These are phyloP conservation scores for Herpetomonas tarakana DNA, from an alignment of 208 protist genomes.

Conservation along the genomic window DNA sequence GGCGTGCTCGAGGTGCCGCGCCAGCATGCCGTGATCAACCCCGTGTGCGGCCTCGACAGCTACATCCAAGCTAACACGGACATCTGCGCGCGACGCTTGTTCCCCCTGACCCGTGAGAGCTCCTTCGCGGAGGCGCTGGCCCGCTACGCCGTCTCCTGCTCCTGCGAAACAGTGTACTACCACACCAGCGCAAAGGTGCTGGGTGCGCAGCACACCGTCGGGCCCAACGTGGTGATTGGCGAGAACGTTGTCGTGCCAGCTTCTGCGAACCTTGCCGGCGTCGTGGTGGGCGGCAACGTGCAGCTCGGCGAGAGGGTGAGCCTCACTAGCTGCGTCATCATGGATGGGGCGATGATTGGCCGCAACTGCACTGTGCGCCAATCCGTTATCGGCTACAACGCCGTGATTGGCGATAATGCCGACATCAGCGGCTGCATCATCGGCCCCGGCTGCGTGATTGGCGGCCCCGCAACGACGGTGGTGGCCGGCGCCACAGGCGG, in stretches of 20 bases:
- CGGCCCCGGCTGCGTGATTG: conserved; percentile 38
- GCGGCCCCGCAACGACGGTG: conserved; percentile 12
- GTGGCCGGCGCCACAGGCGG: conserved; percentile 8
- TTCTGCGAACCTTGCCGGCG: conserved; percentile 45
- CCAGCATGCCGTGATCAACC: conserved; percentile 39
- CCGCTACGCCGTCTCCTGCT: conserved; percentile 62
- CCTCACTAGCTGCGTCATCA: conserved; percentile 64
- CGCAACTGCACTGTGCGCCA: conserved; percentile 42
- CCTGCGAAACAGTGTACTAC: conserved; percentile 71
- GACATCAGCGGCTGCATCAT: conserved; percentile 61
- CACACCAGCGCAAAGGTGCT: conserved; percentile 43
- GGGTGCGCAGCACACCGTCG: conserved; percentile 17
- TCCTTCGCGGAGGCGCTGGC: conserved; percentile 69
- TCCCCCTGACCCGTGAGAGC: conserved; percentile 79
- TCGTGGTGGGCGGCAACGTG: conserved; percentile 51
- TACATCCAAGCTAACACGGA: conserved; percentile 81
- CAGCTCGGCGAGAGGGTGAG: conserved; percentile 45
- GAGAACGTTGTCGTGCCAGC: conserved; percentile 49
- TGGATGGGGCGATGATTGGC: conserved; percentile 61
- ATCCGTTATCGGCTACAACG: conserved; percentile 53
- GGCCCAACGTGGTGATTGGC: conserved; percentile 65
- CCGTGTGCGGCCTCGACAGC: conserved; percentile 51
- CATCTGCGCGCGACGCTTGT: conserved; percentile 69
- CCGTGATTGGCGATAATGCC: conserved; percentile 36
- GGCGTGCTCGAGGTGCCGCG: conserved; percentile 51